Evolutionary conservation across 2,329 filamentous ascomycete genomes (phyloP), one percentile per base, ranked within the genome.

Genomic region (Venturia asperata): DNA sequence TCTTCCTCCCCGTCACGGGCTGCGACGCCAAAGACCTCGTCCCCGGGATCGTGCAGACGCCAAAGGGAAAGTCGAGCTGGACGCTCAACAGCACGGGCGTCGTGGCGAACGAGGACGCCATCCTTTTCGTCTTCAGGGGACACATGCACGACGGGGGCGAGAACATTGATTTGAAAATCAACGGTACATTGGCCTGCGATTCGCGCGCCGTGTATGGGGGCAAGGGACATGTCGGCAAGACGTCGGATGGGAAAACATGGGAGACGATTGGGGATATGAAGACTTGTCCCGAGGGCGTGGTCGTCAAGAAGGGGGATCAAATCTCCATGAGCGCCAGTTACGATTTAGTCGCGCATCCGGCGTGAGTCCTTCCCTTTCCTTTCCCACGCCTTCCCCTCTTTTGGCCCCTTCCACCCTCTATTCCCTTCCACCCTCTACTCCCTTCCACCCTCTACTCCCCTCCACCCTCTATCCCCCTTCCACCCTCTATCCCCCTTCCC

Each of bases 221-320:
- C 5, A 39, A 41, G 13, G 61, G 61, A n/a, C 49, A 61, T 39
- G 52, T 56, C 0, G 41, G 49, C 3, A 56, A 49, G 61, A 62
- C 19, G 17, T 4, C 21, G 1, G 64, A 62, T 41, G 58, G 55
- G 5, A 65, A 65, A 19, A 27, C 15, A 0, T 62, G 64, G 64
- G 24, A 62, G 17, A 65, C 64, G 13, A 65, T 65, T 41, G 43
- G 55, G 5, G 42, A 43, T 39, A 65, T 65, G 55, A 45, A 30
- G 37, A 62, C 41, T 10, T 65, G 64, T 42, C 41, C 55, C 2
- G 56, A 63, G 10, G 39, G 27, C n/a, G 56, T 65, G 15, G 24
- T 55, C 3, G 64, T 65, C 4, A 65, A 63, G 64, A 55, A 61
- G 39, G 64, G 64, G n/a, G 64, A 65, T 30, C 62, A 63, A 41